Evolutionary conservation across 2,329 filamentous ascomycete genomes (phyloP), one percentile per base, ranked within the genome.

Genomic region (Epichloe baconii): DNA sequence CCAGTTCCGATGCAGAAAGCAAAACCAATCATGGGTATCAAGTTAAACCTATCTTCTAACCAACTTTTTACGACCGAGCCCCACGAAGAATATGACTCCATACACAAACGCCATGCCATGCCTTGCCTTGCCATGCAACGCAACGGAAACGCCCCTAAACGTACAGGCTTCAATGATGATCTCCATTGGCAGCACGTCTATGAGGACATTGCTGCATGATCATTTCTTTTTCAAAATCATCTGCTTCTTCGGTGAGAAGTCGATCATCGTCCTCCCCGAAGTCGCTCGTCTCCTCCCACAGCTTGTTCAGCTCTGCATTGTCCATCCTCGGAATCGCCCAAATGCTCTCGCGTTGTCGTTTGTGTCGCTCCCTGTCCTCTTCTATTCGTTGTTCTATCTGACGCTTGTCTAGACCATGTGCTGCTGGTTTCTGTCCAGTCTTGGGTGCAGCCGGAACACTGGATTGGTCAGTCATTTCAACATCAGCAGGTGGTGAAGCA

Each of bases 331-430:
- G 80, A 2, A 95, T 82, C 0, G 89, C 88, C 93, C 94, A 98
- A 55, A 95, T 94, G 60, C 83, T 89, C 70, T 98, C 93, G 21
- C 93, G 74, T 61, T 91, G 73, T 43, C 91, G 75, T 74, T 98
- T 98, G 67, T 98, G 94, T 43, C 93, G 75, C 67, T 98, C 93
- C 3, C 93, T 76, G 67, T 98, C 93, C 68, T 98, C 94, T 60
- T 98, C 94, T 56, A 98, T 95, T 41, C 93, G 77, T 71, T 97
- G 90, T 69, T 97, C 90, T 49, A 96, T 86, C 69, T 95, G 87
- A 51, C 85, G 79, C 68, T 91, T 93, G 62, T 96, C 88, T 48
- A 93, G 66, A 15, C 70, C 66, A 31, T 69, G 67, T 5, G 64
- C 61, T 52, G 56, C 63, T 44, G 56, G 61, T 53, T 60, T 63